Conservation (phyloP, 202 grass and related monocot genomes). For the Setaria viridis region DNA sequence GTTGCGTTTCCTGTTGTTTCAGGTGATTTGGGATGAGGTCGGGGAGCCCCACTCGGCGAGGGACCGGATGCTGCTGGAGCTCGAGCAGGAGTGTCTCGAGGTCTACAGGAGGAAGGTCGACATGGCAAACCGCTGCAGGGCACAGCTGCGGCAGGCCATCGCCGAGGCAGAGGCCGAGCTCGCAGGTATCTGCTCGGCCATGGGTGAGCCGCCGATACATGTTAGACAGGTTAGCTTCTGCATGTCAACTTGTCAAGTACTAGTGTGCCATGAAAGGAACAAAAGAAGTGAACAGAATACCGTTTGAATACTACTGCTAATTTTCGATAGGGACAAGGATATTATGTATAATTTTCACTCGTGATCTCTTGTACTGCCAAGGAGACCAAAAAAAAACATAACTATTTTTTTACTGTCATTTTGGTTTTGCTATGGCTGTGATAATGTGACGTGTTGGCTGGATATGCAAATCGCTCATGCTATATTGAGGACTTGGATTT, state of each 20-base stretch:
- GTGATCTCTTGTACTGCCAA: neutral
- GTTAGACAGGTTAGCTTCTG: slow-evolving; percentile 68
- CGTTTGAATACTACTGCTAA: neutral
- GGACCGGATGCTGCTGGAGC: slow-evolving; percentile 79
- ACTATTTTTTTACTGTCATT: neutral
- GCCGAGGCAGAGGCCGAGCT: slow-evolving; percentile 84
- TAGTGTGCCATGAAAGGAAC: neutral
- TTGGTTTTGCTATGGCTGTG: neutral
- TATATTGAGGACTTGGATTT: neutral
- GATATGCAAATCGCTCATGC: neutral
- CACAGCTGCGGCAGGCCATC: slow-evolving; percentile 75
- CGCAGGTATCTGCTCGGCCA: slow-evolving; percentile 71
- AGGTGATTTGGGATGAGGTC: slow-evolving; percentile 91
- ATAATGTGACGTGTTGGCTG: slow-evolving; percentile 10
- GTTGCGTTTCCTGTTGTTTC: slow-evolving; percentile 17
- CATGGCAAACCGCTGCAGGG: slow-evolving; percentile 65
- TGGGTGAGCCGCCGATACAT: slow-evolving; percentile 71
- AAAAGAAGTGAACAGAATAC: neutral
- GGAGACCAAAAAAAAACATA: neutral
- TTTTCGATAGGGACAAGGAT: neutral
- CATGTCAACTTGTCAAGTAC: neutral
- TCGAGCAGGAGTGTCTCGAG: slow-evolving; percentile 86
- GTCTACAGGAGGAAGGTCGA: slow-evolving; percentile 87
- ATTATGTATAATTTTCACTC: neutral
- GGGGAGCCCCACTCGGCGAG: slow-evolving; percentile 70